Percentiles rank a stretch among this genome's conserved stretches.
These are phyloP conservation scores for Naematelia aurantialba DNA, from an alignment of 768 basidiomycete species.

Conservation along the genomic window DNA sequence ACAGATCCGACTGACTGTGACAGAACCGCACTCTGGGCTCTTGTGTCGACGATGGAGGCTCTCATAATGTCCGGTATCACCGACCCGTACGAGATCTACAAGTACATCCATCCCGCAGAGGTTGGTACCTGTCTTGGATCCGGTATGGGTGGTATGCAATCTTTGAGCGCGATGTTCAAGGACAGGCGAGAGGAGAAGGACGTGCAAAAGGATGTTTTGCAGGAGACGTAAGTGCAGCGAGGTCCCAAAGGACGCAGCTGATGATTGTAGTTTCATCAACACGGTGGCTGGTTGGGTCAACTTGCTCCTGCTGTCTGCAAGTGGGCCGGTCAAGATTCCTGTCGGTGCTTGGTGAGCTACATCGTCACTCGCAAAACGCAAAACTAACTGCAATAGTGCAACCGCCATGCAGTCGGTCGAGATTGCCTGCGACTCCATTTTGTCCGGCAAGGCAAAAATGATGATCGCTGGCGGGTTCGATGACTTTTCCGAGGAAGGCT, in stretches of 20 bases:
- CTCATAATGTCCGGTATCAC: constrained; percentile 95
- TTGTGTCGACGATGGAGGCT: constrained; percentile 90
- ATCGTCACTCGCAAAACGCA: not conserved
- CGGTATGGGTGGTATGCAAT: constrained; percentile 94
- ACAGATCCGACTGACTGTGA: not conserved
- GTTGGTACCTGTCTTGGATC: constrained; percentile 91
- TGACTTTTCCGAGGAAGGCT: constrained; percentile 96
- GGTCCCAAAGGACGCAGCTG: constrained; percentile 2
- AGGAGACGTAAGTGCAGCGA: constrained; percentile 75
- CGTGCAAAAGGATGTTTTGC: constrained; percentile 95
- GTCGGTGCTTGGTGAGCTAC: constrained; percentile 86
- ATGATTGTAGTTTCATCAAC: constrained; percentile 81
- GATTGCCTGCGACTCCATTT: constrained; percentile 92
- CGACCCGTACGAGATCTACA: constrained; percentile 96
- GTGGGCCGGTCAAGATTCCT: constrained; percentile 97
- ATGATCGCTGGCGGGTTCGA: constrained; percentile 99
- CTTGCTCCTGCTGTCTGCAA: constrained; percentile 85
- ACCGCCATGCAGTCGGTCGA: constrained; percentile 97
- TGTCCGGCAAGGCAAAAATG: constrained; percentile 95
- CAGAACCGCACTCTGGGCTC: constrained; percentile 79
- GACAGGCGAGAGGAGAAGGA: constrained; percentile 97
- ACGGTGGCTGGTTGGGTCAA: constrained; percentile 99
- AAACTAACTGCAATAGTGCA: constrained; percentile 57
- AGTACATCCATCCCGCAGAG: constrained; percentile 93
- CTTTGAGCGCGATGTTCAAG: constrained; percentile 95